Base-by-base conservation (phyloP, 805 yeast species). In the Hanseniaspora thailandica region DNA sequence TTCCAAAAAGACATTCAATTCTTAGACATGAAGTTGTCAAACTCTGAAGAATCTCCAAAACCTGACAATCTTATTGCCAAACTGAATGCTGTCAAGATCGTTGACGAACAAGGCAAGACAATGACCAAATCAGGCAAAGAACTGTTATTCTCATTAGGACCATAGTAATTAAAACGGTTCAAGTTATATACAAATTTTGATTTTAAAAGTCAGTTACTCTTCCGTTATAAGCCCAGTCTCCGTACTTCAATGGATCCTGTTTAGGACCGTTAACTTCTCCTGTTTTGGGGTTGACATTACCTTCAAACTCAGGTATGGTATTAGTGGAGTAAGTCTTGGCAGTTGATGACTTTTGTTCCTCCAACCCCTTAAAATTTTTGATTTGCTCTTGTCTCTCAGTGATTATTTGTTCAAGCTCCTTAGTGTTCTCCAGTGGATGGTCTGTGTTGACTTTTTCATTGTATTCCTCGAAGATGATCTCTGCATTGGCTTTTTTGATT, bases 201-300 rank as follows among this genome's bases (percentile, higher is more conserved):
- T 9, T 6, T 64, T 68, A 93, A 63, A 93, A 93, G 66, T 93
- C 98, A 1, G 97, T 90, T 30, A 87, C 96, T 64, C 97, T 78
- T 0, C 98, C 98, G 63, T 93, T 90, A 67, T 83, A 93, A 8
- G 96, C 82, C 78, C 94, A 93, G 61, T 89, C 97, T 17, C 88
- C 88, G 61, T 86, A 90, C 61, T 81, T 79, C 58, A 87, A 73
- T 0, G 98, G 98, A 63, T 93, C 97, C 66, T 93, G 97, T 63
- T 93, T 93, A 25, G 98, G 98, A 0, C 98, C 98, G 46, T 96
- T 96, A 22, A 83, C 74, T 68, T 93, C 98, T 3, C 98, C 98
- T 0, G 98, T 93, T 55, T 72, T 76, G 0, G 98, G 98, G 64
- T 93, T 93, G 17, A 75, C 80, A 57, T 88, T 89, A 1, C 98